Percentiles rank a stretch among this genome's conserved stretches.
Evolutionary conservation across 2,329 filamentous ascomycete genomes (phyloP).

Genomic region (Alternaria postmessia): DNA sequence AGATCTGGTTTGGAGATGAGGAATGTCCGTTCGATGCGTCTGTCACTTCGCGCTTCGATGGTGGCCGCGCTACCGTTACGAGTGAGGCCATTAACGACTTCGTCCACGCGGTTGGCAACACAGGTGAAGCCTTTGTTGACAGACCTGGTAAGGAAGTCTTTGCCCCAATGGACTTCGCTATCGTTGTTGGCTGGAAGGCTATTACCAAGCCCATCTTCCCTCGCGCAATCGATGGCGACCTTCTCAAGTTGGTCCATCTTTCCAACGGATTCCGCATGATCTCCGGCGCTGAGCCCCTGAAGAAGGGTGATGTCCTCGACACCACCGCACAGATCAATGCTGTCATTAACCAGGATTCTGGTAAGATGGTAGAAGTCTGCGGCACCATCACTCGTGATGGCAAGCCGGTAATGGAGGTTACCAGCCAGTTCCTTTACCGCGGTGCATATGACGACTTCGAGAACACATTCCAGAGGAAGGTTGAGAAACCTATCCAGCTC

Average conservation of each 20-base stretch:
- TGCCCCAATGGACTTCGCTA: constrained; percentile 98
- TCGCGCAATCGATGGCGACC: constrained; percentile 91
- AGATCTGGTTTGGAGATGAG: constrained; percentile 94
- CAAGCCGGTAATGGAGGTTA: constrained; percentile 94
- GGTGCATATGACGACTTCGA: constrained; percentile 92
- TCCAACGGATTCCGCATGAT: constrained; percentile 99
- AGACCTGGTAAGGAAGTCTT: constrained; percentile 92
- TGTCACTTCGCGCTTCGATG: constrained; percentile 88
- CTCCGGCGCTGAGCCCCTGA: constrained; percentile 89
- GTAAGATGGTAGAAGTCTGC: constrained; percentile 99
- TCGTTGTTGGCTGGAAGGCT: constrained; percentile 98
- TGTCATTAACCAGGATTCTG: constrained; percentile 96
- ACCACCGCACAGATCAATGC: constrained; percentile 97
- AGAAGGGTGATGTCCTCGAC: constrained; percentile 91
- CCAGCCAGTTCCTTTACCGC: constrained; percentile 96
- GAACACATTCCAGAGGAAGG: constrained; percentile 98
- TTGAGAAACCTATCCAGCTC: constrained; percentile 92
- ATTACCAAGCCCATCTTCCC: constrained; percentile 99
- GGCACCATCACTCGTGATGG: constrained; percentile 90
- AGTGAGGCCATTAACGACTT: constrained; percentile 97
- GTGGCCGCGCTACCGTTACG: constrained; percentile 85
- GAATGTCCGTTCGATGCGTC: constrained; percentile 81
- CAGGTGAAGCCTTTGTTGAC: constrained; percentile 95
- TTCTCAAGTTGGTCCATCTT: constrained; percentile 94
- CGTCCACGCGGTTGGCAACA: constrained; percentile 98